phyloP scores from a whole-genome alignment of 768 basidiomycete species.

The Auricularia auricula-judae region DNA sequence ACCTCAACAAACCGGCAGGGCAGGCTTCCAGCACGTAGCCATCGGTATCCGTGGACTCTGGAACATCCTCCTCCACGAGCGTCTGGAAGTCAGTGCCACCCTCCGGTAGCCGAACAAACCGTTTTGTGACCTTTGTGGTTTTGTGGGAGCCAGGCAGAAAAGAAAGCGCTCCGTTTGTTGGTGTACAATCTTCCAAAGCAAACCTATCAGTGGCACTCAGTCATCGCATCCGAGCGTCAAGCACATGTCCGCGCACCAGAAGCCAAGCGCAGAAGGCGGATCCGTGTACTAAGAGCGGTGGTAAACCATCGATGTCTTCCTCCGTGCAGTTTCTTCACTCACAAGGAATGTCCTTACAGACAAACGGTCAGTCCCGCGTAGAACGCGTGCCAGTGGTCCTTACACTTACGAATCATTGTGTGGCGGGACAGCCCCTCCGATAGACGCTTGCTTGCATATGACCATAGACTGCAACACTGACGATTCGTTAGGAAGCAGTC shows the following conservation, averaged over 20 bases:
- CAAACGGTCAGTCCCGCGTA: conserved; percentile 2
- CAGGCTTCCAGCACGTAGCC: conserved; percentile 62
- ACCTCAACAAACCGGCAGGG: conserved; percentile 44
- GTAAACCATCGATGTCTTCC: neutral
- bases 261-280: conserved; percentile 85
- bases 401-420: conserved; percentile 85
- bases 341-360: conserved; percentile 59
- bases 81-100: conserved; percentile 82
- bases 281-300: conserved; percentile 61
- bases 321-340: conserved; percentile 11
- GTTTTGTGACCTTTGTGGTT: conserved; percentile 58
- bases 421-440: conserved; percentile 84
- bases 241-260: conserved; percentile 69
- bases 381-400: neutral
- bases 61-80: conserved; percentile 26
- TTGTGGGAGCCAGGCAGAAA: conserved; percentile 89
- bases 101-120: conserved; percentile 66
- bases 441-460: conserved; percentile 88
- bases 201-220: neutral
- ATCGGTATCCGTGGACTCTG: conserved; percentile 18
- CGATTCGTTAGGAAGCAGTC: neutral
- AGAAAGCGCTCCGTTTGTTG: conserved; percentile 71
- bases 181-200: conserved; percentile 50
- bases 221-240: neutral
- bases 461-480: conserved; percentile 87